Conservation (phyloP, 345 rosid genomes). For the Toxicodendron radicans region DNA sequence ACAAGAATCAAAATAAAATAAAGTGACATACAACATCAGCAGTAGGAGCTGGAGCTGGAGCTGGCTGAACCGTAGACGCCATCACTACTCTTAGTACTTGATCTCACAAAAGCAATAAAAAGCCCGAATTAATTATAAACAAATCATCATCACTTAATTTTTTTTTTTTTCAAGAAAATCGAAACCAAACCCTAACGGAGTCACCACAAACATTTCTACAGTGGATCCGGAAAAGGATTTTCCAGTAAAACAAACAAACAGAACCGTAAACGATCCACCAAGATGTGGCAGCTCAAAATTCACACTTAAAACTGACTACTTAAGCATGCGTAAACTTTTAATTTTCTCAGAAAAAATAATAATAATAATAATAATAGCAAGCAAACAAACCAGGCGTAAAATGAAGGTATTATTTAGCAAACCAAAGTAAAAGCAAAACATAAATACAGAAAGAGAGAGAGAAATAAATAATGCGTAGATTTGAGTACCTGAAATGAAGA, state of each 20-base stretch:
- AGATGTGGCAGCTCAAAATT: too few relatives aligned
- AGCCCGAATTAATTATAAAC: conserved; percentile 1
- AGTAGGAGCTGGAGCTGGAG: conserved; percentile 33
- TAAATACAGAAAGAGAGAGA: background rate
- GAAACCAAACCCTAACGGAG: background rate
- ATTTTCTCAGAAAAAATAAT: background rate
- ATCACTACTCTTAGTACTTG: conserved; percentile 22
- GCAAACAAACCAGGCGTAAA: background rate
- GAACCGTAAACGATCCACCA: conserved; percentile 5
- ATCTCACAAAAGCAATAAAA: conserved; percentile 23
- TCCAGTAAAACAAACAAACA: conserved; percentile 12
- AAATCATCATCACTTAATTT: background rate
- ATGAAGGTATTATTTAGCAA: background rate
- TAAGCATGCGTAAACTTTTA: background rate
- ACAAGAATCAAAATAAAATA: background rate
- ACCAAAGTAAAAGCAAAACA: too few relatives aligned
- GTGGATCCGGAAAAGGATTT: background rate
- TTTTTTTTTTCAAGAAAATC: background rate
- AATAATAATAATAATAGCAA: background rate
- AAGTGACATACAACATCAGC: conserved; percentile 46
- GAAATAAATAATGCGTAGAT: background rate
- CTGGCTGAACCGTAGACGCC: conserved; percentile 53
- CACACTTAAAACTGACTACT: background rate
- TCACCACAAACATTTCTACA: background rate
- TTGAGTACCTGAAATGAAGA: conserved; percentile 3